These are phyloP conservation scores for Scleroderma bovista DNA, from an alignment of 768 basidiomycete species.

Conservation along the genomic window DNA sequence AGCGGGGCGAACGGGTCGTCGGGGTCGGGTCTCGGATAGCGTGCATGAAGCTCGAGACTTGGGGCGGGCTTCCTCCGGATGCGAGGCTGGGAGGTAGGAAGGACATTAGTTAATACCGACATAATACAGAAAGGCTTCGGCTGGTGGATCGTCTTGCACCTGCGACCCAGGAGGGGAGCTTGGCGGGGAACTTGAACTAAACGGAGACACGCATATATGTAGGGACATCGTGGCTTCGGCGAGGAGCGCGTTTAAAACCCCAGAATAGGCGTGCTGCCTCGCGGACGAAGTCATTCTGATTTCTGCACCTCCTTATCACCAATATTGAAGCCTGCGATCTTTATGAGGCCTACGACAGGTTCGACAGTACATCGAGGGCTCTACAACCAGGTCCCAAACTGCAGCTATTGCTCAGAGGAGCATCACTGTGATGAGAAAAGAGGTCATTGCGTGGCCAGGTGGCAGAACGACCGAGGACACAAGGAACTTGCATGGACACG, in stretches of 20 bases:
- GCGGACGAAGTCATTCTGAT: conserved; percentile 17
- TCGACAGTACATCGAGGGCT: too few species aligned
- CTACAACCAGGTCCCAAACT: background rate
- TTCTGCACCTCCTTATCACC: conserved; percentile 28
- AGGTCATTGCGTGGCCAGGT: background rate
- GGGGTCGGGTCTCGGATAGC: conserved; percentile 66
- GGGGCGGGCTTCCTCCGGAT: conserved; percentile 54
- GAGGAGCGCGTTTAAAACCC: conserved; percentile 20
- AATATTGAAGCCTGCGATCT: background rate
- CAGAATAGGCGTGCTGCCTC: conserved; percentile 5
- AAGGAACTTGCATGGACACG: too few species aligned
- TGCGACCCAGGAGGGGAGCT: conserved; percentile 10
- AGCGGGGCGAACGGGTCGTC: conserved; percentile 67
- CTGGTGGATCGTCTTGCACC: conserved; percentile 9
- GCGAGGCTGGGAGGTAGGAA: conserved; percentile 19
- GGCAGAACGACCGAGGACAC: background rate
- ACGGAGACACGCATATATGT: conserved; percentile 21
- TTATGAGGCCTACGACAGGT: too few species aligned
- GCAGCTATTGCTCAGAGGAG: too few species aligned
- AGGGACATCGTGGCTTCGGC: conserved; percentile 31
- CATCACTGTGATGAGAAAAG: background rate
- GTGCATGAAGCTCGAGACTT: conserved; percentile 40
- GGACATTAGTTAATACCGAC: conserved; percentile 24
- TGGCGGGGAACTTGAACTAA: conserved; percentile 13
- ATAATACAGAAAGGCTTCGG: conserved; percentile 23